Evolutionary conservation across 345 rosid species (phyloP).

Genomic region (thale cress (Arabidopsis thaliana)): TAIR10.1 NC_003074.8:2333001-2333500

Average conservation of each 20-base stretch:
- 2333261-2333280: conserved; percentile 87
- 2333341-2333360: conserved; percentile 82
- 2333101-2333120: conserved; percentile 76
- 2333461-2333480: conserved; percentile 47
- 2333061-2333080: conserved; percentile 70
- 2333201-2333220: conserved; percentile 61
- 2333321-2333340: conserved; percentile 79
- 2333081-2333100: conserved; percentile 83
- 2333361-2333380: conserved; percentile 70
- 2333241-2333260: conserved; percentile 85
- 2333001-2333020: conserved; percentile 81
- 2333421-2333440: conserved; percentile 65
- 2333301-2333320: conserved; percentile 57
- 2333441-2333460: conserved; percentile 79
- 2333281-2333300: conserved; percentile 82
- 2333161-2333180: conserved; percentile 63
- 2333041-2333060: conserved; percentile 99
- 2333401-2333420: conserved; percentile 48
- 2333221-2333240: conserved; percentile 73
- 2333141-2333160: conserved; percentile 68
- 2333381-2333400: conserved; percentile 86
- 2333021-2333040: conserved; percentile 87
- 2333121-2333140: conserved; percentile 87
- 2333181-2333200: conserved; percentile 69
- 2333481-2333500: conserved; percentile 81